phyloP scores from a whole-genome alignment of 208 protist genomes.

The Acanthamoeba castellanii region DNA sequence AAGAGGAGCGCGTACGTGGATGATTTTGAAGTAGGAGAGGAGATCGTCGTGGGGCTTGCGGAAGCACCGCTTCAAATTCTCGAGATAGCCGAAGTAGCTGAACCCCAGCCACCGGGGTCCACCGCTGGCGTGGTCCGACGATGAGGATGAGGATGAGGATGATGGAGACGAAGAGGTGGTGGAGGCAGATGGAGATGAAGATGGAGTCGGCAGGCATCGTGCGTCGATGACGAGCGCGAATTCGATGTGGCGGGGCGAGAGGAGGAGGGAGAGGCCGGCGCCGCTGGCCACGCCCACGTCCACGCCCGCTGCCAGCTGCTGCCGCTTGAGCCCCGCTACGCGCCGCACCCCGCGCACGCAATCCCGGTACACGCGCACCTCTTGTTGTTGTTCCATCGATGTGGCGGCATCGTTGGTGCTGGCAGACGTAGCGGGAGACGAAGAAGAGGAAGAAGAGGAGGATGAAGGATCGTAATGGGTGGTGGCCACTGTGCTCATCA shows the following conservation, averaged over 20 bases:
- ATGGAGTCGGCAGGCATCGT: neutral
- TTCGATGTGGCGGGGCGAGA: conserved; percentile 13
- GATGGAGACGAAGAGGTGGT: neutral
- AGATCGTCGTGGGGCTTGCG: conserved; percentile 26
- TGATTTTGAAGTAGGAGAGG: conserved; percentile 12
- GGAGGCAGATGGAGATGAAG: neutral
- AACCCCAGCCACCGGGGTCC: conserved; percentile 27
- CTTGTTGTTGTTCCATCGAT: neutral
- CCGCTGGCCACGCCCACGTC: conserved; percentile 30
- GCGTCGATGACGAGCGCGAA: conserved; percentile 57
- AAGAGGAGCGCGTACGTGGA: neutral
- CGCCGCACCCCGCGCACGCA: conserved; percentile 35
- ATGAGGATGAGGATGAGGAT: neutral
- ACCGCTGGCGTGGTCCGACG: neutral
- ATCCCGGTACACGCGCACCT: conserved; percentile 39
- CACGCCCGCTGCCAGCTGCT: neutral
- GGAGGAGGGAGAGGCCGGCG: neutral
- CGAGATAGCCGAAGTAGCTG: conserved; percentile 49
- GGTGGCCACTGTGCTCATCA: neutral
- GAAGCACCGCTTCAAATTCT: conserved; percentile 52
- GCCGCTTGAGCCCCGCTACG: conserved; percentile 40
- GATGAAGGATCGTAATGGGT: neutral
- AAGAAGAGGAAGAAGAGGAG: neutral
- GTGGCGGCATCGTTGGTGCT: neutral
- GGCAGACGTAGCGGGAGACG: neutral